These are phyloP conservation scores for Avicennia marina DNA, from an alignment of 257 asterid genomes.

Conservation along the genomic window DNA sequence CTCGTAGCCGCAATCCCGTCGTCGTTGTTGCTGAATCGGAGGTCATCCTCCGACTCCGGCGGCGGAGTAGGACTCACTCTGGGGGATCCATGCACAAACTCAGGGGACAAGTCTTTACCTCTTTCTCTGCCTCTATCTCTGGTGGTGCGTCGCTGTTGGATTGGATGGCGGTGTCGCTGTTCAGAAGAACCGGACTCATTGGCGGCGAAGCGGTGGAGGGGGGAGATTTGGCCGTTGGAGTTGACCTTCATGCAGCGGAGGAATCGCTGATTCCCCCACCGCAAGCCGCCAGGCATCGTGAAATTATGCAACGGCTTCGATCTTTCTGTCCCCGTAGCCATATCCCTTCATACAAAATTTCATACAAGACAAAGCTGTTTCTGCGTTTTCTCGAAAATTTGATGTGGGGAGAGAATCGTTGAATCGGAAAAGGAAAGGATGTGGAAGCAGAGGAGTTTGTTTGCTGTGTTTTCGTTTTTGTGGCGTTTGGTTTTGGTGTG, in stretches of 20 bases:
- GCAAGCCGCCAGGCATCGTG: slow-evolving; percentile 46
- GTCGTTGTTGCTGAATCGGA: slow-evolving; percentile 9
- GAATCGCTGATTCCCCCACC: slow-evolving; percentile 46
- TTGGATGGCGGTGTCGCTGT: slow-evolving; percentile 23
- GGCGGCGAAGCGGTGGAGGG: slow-evolving; percentile 28
- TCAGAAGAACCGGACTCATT: slow-evolving; percentile 20
- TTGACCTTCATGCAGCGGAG: slow-evolving; percentile 58
- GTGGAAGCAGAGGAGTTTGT: slow-evolving; percentile 23
- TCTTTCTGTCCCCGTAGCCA: slow-evolving; percentile 50
- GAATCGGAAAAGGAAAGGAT: slow-evolving; percentile 7
- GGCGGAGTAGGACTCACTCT: slow-evolving; percentile 9
- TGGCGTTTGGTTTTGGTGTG: no score
- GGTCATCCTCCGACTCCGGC: slow-evolving; percentile 12
- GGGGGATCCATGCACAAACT: slow-evolving; percentile 17
- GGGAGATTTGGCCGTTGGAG: slow-evolving; percentile 37
- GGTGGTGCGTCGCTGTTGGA: slow-evolving; percentile 36
- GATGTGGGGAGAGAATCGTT: background rate
- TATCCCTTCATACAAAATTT: slow-evolving; percentile 17
- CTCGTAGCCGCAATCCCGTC: slow-evolving; percentile 56
- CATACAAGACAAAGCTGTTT: slow-evolving; percentile 1
- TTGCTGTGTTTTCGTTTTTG: slow-evolving; percentile 26
- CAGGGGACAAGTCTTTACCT: slow-evolving; percentile 19
- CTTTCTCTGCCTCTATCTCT: slow-evolving; percentile 20
- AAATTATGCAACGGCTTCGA: slow-evolving; percentile 58
- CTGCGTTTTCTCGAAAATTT: background rate